Conservation (phyloP, 768 basidiomycete species). For the Panaeolus papilionaceus region DNA sequence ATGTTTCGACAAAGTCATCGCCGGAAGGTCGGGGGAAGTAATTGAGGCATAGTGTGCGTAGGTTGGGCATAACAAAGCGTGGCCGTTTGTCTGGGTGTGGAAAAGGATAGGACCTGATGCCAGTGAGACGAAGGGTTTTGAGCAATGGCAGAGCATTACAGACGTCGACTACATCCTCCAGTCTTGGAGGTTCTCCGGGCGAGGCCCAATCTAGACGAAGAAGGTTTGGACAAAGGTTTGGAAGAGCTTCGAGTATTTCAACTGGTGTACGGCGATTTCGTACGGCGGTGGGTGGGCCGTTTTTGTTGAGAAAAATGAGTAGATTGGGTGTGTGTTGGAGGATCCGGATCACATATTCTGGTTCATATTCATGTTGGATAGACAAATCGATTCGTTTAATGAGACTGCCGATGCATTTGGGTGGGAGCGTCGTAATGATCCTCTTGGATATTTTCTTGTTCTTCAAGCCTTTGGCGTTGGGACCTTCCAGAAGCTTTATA, state of each 20-base stretch:
- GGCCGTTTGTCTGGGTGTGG: conserved; percentile 28
- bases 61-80: conserved; percentile 38
- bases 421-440: conserved; percentile 5
- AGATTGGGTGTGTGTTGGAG: conserved; percentile 50
- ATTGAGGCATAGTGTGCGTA: conserved; percentile 50
- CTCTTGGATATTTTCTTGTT: conserved; percentile 28
- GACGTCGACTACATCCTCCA: conserved; percentile 44
- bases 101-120: conserved; percentile 43
- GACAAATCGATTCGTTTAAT: conserved; percentile 50
- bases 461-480: conserved; percentile 18
- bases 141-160: conserved; percentile 40
- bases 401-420: conserved; percentile 40
- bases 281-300: conserved; percentile 28
- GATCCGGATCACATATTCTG: conserved; percentile 40
- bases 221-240: conserved; percentile 37
- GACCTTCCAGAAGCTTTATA: conserved; percentile 40
- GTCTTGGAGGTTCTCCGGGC: conserved; percentile 47
- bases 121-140: conserved; percentile 46
- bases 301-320: conserved; percentile 48
- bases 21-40: conserved; percentile 34
- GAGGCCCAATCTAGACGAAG: conserved; percentile 52
- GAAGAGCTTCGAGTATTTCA: conserved; percentile 41
- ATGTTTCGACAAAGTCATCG: conserved; percentile 26
- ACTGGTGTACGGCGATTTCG: conserved; percentile 33
- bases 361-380: conserved; percentile 38